Base-by-base conservation (phyloP, 2,329 filamentous ascomycete species). In the Tympanopsis confertula region DNA sequence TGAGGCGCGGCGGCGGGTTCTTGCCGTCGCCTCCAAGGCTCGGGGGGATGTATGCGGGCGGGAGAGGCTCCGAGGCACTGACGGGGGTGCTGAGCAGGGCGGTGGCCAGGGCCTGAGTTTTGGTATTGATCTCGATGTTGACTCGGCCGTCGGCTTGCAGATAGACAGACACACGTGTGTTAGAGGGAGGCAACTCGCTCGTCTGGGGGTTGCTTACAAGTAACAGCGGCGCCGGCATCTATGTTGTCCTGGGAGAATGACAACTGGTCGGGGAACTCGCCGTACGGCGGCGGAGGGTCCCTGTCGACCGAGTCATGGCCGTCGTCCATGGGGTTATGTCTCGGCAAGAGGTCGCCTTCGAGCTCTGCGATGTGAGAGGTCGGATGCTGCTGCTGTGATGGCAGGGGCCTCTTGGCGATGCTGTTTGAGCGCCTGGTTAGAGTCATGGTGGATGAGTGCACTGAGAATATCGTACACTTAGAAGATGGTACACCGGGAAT, bases 81-180 rank as follows among this genome's bases (percentile, higher is more conserved):
- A 24, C 12, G 29, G 87, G 54, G 5, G 78, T 73, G 3, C 82
- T 79, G 0, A 73, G 69, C 19, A 88, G 67, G 12, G 88, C 63
- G 42, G 78, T 73, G 2, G 81, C 75, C 3, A 89, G 63, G 39
- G 71, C 71, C 39, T 68, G 62, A 46, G 71, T 78, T 46, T 75
- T 79, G 53, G 86, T 79, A 50, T 81, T 78, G 58, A 91, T 85
- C 44, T 78, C 79, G 61, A 91, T 86, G 50, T 86, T 78, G 48
- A 91, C 69, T 50, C 86, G 75, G 18, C 85, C 85, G 59, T 88
- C 81, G 42, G 74, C 82, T 77, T 48, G 29, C 13, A 32, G 20
- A 20, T 18, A 15, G 29, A 43, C 20, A 44, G 20, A 19, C 28
- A 20, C 5, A 19, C 12, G 15, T 19, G 19, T 20, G 20, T 13